Percentiles rank a stretch among this genome's conserved stretches.
Evolutionary conservation across 225 moss, liverwort and hornwort species (phyloP).

Genomic region (Sphagnum contortum): DNA sequence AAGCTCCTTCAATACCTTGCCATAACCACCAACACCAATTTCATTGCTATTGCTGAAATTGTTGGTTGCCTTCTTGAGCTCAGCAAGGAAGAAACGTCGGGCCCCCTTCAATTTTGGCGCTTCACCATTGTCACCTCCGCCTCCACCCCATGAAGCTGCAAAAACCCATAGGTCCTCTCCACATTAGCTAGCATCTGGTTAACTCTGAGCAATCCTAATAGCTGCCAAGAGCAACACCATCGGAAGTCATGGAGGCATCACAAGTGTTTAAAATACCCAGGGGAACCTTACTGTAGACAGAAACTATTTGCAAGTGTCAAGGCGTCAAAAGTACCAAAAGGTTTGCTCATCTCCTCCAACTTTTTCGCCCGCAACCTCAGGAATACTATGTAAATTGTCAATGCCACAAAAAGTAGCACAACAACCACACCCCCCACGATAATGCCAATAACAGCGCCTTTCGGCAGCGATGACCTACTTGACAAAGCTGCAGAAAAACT

Average conservation of each 20-base stretch:
- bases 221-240: too few species aligned
- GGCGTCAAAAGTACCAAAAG: conserved; percentile 29
- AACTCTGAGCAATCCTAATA: not conserved
- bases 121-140: conserved; percentile 40
- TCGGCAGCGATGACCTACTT: conserved; percentile 1
- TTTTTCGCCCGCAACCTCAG: conserved; percentile 48
- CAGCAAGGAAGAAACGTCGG: conserved; percentile 55
- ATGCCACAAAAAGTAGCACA: conserved; percentile 11
- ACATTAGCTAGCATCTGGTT: not conserved
- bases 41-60: conserved; percentile 47
- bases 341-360: conserved; percentile 28
- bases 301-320: not conserved
- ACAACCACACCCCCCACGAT: conserved; percentile 22
- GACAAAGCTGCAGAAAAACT: not conserved
- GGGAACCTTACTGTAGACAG: not conserved
- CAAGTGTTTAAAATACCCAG: too few species aligned
- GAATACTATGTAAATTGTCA: conserved; percentile 23
- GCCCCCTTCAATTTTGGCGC: conserved; percentile 70
- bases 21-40: conserved; percentile 87
- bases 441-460: conserved; percentile 52
- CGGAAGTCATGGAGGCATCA: too few species aligned
- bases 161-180: not conserved
- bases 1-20: conserved; percentile 35
- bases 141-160: conserved; percentile 71
- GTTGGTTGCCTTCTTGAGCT: conserved; percentile 54